Conservation (phyloP, 1,284 basidiomycete species). For the Rhodotorula sp. region DNA sequence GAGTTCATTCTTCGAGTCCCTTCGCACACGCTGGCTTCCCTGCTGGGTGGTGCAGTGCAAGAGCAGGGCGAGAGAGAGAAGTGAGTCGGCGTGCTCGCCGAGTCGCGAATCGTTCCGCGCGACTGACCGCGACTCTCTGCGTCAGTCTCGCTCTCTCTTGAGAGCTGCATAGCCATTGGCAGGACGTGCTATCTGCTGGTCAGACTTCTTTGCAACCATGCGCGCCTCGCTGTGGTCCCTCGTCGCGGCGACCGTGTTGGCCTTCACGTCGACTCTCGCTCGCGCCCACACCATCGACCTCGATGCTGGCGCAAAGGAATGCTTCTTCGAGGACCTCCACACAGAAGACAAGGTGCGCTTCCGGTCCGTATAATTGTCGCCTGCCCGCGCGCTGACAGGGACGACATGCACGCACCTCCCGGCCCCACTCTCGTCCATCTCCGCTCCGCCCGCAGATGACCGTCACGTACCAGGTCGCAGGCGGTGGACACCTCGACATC, state of each 20-base stretch:
- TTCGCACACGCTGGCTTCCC: background rate
- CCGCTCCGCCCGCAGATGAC: slow-evolving; percentile 72
- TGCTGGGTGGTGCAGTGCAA: background rate
- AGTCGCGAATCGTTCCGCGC: too few species aligned
- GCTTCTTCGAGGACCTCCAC: slow-evolving; percentile 97
- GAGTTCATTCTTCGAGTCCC: slow-evolving; percentile 24
- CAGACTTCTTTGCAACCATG: background rate
- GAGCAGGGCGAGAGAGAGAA: background rate
- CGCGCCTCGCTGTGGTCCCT: slow-evolving; percentile 1
- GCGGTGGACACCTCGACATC: slow-evolving; percentile 93
- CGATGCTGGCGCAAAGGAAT: slow-evolving; percentile 67
- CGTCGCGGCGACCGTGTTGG: background rate
- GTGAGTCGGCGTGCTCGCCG: background rate
- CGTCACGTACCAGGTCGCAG: slow-evolving; percentile 96
- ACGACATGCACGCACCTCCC: background rate
- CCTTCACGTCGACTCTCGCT: background rate
- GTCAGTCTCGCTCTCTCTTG: background rate
- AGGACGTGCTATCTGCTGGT: too few species aligned
- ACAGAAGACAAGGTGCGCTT: slow-evolving; percentile 79
- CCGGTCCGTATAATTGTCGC: background rate
- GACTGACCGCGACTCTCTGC: too few species aligned
- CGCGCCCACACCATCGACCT: slow-evolving; percentile 42
- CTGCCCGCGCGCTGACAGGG: background rate
- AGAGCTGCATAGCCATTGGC: too few species aligned
- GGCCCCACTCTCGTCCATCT: slow-evolving; percentile 24